Evolutionary conservation across 1,139 yeast genomes (phyloP), one percentile per base, ranked within the genome.

Genomic region (Spathaspora jeffriesii): DNA sequence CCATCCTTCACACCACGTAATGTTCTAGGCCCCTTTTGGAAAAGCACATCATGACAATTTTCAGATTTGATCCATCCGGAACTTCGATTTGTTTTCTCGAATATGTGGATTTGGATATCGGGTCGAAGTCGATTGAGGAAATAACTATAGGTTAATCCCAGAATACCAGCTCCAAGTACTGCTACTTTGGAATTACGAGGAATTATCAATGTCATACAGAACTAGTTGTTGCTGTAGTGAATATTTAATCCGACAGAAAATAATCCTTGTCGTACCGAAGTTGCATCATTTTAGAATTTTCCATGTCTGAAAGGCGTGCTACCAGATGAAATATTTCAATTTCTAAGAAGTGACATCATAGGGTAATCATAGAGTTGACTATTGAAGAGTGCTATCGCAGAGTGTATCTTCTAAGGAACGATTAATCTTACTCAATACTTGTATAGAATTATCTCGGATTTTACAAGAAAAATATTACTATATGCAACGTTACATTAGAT

Each of bases 161-260:
- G 86, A 2, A 92, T 78, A 0, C 99, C 99, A 0, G 88, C 88
- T 0, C 99, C 99, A 2, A 90, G 62, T 1, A 92, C 85, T 1
- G 84, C 90, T 2, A 85, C 82, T 27, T 58, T 65, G 4, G 81
- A 78, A 47, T 70, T 67, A 7, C 48, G 56, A 6, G 62, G 64
- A 23, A 55, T 41, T 22, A 43, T 7, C 23, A 18, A 25, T 6
- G 30, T 14, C 40, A 38, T 22, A 6, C 48, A 56, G 22, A 56
- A 50, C 5, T 59, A 55, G 6, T 53, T 47, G 28, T 54, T 49
- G n/a, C 56, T 43, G n/a, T 48, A n/a, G 43, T 13, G 59, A n/a
- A 54, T 4, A 48, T 40, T 22, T 44, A 44, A 6, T 49, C 40
- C 10, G 50, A 42, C 11, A 50, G 54, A 2, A 48, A 44, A 14